phyloP scores from a whole-genome alignment of 176 grass and related monocot species.

The Eremochloa ophiuroides region DNA sequence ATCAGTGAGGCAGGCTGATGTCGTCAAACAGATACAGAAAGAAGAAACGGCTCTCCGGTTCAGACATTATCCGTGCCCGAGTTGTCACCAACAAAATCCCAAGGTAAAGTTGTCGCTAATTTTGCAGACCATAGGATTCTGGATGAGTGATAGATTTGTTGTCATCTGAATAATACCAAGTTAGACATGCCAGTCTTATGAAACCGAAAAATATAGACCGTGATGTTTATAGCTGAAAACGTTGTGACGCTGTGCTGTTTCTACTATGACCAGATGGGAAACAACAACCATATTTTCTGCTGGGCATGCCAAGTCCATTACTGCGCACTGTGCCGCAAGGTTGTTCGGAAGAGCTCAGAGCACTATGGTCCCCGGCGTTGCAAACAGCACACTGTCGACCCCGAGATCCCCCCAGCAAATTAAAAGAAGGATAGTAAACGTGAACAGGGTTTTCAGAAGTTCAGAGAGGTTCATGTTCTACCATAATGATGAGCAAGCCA shows the following conservation, averaged over 20 bases:
- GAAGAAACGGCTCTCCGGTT: background rate
- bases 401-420: background rate
- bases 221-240: background rate
- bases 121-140: background rate
- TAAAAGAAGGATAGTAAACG: background rate
- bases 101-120: constrained; percentile 22
- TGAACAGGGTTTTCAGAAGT: background rate
- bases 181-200: background rate
- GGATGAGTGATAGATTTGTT: background rate
- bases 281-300: constrained; percentile 59
- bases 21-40: background rate
- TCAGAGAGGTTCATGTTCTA: background rate
- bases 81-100: constrained; percentile 23
- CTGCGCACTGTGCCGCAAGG: constrained; percentile 46
- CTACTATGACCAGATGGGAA: constrained; percentile 44
- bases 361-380: constrained; percentile 48
- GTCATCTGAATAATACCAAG: background rate
- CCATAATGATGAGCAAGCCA: background rate
- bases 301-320: constrained; percentile 48
- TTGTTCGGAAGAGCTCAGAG: constrained; percentile 37
- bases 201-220: background rate
- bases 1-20: background rate
- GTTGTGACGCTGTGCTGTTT: background rate
- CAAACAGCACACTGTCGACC: constrained; percentile 46
- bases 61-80: constrained; percentile 1